Evolutionary conservation across 1,284 basidiomycete species (phyloP).

Genomic region (Phylloporus sp.): DNA sequence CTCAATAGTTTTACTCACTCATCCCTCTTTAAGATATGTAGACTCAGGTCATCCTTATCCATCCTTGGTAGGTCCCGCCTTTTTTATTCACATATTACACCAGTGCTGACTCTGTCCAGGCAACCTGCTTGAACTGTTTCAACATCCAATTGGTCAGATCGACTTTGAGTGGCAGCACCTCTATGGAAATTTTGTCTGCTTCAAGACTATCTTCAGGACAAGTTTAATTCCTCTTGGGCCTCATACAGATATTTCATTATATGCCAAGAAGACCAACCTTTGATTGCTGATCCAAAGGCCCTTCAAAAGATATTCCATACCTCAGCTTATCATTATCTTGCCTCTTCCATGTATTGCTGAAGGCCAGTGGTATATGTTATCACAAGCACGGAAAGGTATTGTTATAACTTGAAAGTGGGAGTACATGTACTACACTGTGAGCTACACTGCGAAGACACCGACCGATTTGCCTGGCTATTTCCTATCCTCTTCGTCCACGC

Average conservation of each 20-base stretch:
- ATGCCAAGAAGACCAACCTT: constrained; percentile 29
- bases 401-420: too few species aligned
- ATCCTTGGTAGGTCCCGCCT: constrained; percentile 28
- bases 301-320: constrained; percentile 46
- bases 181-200: constrained; percentile 37
- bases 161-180: constrained; percentile 36
- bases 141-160: constrained; percentile 25
- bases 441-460: too few species aligned
- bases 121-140: constrained; percentile 31
- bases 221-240: not conserved
- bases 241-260: too few species aligned
- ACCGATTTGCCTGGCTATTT: too few species aligned
- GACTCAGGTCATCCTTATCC: constrained; percentile 37
- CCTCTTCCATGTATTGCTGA: too few species aligned
- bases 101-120: constrained; percentile 17
- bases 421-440: too few species aligned
- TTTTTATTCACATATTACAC: not conserved
- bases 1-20: constrained; percentile 16
- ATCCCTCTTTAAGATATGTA: constrained; percentile 29
- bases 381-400: too few species aligned
- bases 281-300: constrained; percentile 45
- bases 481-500: too few species aligned
- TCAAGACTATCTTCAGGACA: constrained; percentile 33
- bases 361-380: too few species aligned
- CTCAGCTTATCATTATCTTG: constrained; percentile 38